Evolutionary conservation across 1,139 yeast species (phyloP).

Genomic region (Candida labiduridarum): DNA sequence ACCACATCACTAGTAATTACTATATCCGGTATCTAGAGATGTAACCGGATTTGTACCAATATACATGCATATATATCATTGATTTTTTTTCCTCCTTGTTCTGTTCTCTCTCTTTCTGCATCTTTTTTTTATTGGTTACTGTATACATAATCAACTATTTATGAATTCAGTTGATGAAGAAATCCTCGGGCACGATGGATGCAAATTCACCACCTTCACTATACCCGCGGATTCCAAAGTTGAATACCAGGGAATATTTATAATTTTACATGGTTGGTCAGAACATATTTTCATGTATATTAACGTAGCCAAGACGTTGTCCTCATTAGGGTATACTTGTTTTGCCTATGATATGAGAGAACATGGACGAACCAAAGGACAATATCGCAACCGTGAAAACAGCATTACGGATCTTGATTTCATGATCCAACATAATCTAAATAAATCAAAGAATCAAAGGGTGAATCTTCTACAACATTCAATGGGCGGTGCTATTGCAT

Average conservation of each 20-base stretch:
- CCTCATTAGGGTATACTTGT: slow-evolving; percentile 22
- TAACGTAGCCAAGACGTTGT: slow-evolving; percentile 21
- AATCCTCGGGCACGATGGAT: slow-evolving; percentile 14
- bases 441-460: not conserved
- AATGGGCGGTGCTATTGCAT: slow-evolving; percentile 26
- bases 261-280: slow-evolving; percentile 28
- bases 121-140: not conserved
- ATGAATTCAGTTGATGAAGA: not conserved
- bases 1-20: not conserved
- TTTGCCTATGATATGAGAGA: slow-evolving; percentile 26
- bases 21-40: too few relatives aligned
- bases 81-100: too few relatives aligned
- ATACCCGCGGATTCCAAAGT: slow-evolving; percentile 11
- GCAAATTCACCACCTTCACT: slow-evolving; percentile 19
- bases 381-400: slow-evolving; percentile 9
- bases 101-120: too few relatives aligned
- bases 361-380: slow-evolving; percentile 23
- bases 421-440: slow-evolving; percentile 20
- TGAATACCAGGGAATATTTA: slow-evolving; percentile 17
- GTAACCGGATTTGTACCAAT: too few relatives aligned
- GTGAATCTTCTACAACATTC: slow-evolving; percentile 23
- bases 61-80: too few relatives aligned
- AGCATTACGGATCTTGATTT: slow-evolving; percentile 21
- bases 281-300: slow-evolving; percentile 24
- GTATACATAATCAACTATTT: not conserved